Percentiles rank a stretch among this genome's conserved stretches.
Evolutionary conservation across 1,284 basidiomycete genomes (phyloP).

Genomic region (Irpex lacteus): DNA sequence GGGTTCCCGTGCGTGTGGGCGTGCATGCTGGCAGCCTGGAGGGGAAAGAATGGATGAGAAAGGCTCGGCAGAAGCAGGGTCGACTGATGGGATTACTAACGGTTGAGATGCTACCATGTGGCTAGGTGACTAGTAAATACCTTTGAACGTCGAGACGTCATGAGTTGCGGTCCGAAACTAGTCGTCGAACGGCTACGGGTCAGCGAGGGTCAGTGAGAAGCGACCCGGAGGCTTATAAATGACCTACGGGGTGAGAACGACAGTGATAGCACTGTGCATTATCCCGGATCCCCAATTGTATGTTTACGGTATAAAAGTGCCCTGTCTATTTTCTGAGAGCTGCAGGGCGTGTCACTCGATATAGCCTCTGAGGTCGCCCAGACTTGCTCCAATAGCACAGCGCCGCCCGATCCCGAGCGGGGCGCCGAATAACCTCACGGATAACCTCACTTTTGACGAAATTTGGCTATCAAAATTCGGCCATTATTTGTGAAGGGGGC

Average conservation of each 20-base stretch:
- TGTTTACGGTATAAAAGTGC: neutral
- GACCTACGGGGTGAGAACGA: neutral
- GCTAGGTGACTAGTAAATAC: neutral
- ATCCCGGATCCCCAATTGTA: neutral
- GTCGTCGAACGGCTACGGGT: neutral
- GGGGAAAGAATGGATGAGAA: neutral
- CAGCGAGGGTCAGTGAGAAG: neutral
- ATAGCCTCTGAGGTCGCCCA: neutral
- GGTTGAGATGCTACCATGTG: neutral
- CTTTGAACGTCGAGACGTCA: neutral
- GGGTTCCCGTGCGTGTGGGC: neutral
- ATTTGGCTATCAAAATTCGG: too few species aligned
- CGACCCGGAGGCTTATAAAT: neutral
- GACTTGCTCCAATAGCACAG: neutral
- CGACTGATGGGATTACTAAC: neutral
- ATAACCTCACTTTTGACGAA: neutral
- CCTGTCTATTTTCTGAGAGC: neutral
- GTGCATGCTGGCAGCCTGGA: neutral
- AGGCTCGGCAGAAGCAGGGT: neutral
- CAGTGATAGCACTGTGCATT: neutral
- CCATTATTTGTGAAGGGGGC: too few species aligned
- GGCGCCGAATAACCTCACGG: neutral
- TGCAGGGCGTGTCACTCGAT: neutral
- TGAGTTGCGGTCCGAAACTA: neutral
- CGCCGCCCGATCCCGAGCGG: neutral